Base-by-base conservation (phyloP, 2,329 filamentous ascomycete genomes). In the Clarireedia homoeocarpa region DNA sequence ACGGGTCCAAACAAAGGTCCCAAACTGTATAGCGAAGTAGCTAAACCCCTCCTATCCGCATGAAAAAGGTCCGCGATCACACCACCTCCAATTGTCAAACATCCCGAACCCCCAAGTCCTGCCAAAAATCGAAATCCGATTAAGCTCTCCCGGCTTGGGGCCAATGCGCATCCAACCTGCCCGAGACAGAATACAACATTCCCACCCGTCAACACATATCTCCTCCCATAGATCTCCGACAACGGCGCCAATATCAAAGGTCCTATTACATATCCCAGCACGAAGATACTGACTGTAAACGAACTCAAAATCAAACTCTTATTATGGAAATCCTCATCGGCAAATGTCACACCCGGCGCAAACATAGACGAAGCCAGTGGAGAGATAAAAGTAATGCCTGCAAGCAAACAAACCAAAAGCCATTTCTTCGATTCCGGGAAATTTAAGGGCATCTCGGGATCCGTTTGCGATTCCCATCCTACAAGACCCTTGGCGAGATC, bases 261-360 rank as follows among this genome's bases (percentile, higher is more conserved):
- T 1, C 65, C 65, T 42, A 65, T 48, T 6, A 57, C 62, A 45
- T 61, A 66, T 42, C 65, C 64, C 24, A 54, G 24, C 27, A 65
- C 56, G 42, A 63, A 66, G 15, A 68, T 67, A 23, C 67, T 55
- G 69, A 89, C 82, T 58, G 85, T 82, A 55, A 89, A 50, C 0
- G 81, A 76, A 1, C 76, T 79, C 2, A 88, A 71, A 61, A 23
- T 71, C 9, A 69, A 59, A 56, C 66, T 72, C 14, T 65, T 69
- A 4, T 72, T 72, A 24, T 73, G 34, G 60, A 89, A 89, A 17
- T 87, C 82, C 10, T 65, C 55, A 74, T 86, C 78, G 0, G 89
- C 74, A 4, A 81, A 71, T 0, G 80, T 77, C 0, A 88, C 81
- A 7, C 80, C 84, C 0, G 86, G 85, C 0, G 85, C 85, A 64